phyloP scores from a whole-genome alignment of 2,329 filamentous ascomycete species.

The Fusarium beomiforme region DNA sequence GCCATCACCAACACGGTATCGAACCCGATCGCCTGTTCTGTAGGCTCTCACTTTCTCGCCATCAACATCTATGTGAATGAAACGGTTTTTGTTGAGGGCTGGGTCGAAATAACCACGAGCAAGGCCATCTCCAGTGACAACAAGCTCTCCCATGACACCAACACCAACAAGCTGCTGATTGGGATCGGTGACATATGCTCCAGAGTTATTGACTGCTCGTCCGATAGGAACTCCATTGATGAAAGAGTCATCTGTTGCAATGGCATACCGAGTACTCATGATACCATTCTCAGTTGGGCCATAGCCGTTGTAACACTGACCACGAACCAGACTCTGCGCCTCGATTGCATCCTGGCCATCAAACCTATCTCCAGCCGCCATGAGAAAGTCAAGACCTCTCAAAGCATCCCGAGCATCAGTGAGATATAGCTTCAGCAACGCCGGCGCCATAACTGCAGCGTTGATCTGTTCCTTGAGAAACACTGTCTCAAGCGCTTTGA shows the following conservation, averaged over 20 bases:
- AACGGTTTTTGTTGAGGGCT: conserved; percentile 10
- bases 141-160: conserved; percentile 40
- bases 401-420: background rate
- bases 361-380: conserved; percentile 24
- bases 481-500: conserved; percentile 2
- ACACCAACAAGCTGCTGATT: conserved; percentile 27
- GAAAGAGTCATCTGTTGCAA: background rate
- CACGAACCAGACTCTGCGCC: background rate
- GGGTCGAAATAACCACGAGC: conserved; percentile 27
- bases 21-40: conserved; percentile 37
- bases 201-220: conserved; percentile 33
- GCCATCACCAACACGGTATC: conserved; percentile 17
- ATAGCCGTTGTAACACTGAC: conserved; percentile 24
- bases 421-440: conserved; percentile 28
- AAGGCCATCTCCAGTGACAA: conserved; percentile 38
- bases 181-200: conserved; percentile 29
- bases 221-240: conserved; percentile 39
- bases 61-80: conserved; percentile 9
- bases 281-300: conserved; percentile 40
- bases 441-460: conserved; percentile 6
- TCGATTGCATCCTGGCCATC: conserved; percentile 13
- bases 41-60: conserved; percentile 15
- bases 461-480: conserved; percentile 14
- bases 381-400: conserved; percentile 4
- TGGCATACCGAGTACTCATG: conserved; percentile 23